phyloP scores from a whole-genome alignment of 139 green algal species.

The Astrephomene gubernaculifera region DNA sequence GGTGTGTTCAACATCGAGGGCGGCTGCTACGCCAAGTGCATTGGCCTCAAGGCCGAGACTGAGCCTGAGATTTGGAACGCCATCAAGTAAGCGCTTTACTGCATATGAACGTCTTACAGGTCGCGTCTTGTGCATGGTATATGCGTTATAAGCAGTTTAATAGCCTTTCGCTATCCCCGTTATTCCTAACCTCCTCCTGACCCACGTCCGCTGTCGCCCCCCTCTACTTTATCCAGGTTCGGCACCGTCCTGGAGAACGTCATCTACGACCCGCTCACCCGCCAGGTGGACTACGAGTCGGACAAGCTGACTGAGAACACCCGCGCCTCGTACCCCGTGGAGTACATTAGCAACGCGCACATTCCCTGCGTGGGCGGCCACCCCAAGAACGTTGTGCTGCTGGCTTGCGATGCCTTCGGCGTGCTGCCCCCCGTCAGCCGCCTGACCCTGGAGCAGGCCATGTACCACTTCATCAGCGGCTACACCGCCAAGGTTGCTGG shows the following conservation, averaged over 20 bases:
- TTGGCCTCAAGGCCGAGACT: slow-evolving; percentile 63
- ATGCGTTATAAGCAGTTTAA: too few relatives aligned
- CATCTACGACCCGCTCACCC: slow-evolving; percentile 77
- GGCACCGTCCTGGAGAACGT: slow-evolving; percentile 96
- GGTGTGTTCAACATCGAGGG: slow-evolving; percentile 97
- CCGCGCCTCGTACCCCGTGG: slow-evolving; percentile 94
- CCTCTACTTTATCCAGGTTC: slow-evolving; percentile 52
- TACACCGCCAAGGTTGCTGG: slow-evolving; percentile 98
- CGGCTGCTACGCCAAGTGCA: slow-evolving; percentile 97
- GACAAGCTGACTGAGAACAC: slow-evolving; percentile 80
- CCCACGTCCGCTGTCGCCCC: too few relatives aligned
- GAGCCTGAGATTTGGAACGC: slow-evolving; percentile 95
- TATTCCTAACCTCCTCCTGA: too few relatives aligned
- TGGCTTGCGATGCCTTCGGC: slow-evolving; percentile 89
- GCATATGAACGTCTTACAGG: too few relatives aligned
- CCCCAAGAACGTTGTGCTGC: slow-evolving; percentile 88
- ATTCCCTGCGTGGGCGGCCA: slow-evolving; percentile 93
- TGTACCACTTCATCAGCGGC: slow-evolving; percentile 98
- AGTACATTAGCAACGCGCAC: slow-evolving; percentile 93
- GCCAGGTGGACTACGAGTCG: slow-evolving; percentile 77
- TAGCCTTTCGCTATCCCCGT: too few relatives aligned
- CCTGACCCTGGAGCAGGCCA: slow-evolving; percentile 92
- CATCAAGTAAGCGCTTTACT: slow-evolving; percentile 65
- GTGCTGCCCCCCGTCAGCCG: slow-evolving; percentile 91
- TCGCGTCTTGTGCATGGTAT: too few relatives aligned